Conservation (phyloP, 257 asterid genomes). For the Striga asiatica region DNA sequence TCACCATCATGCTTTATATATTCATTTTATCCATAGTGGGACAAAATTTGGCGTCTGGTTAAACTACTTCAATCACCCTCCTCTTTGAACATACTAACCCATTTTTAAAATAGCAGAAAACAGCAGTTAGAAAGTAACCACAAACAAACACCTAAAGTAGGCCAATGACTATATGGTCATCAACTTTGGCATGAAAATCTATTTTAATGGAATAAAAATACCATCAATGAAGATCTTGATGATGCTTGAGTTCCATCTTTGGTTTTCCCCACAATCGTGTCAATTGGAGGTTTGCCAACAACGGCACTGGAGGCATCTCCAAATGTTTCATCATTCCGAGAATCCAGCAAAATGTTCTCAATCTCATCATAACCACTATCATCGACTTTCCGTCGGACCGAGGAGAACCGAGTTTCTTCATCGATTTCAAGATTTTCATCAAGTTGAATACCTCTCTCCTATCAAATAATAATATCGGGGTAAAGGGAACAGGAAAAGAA, state of each 20-base stretch:
- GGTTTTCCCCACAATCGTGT: conserved; percentile 22
- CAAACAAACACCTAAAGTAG: neutral
- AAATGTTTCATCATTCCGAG: conserved; percentile 74
- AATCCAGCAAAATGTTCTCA: conserved; percentile 57
- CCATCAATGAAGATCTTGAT: conserved; percentile 41
- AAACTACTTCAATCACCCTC: neutral
- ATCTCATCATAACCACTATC: conserved; percentile 76
- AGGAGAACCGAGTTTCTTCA: conserved; percentile 83
- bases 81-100: neutral
- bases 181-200: conserved; percentile 8
- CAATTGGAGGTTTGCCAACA: conserved; percentile 29
- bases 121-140: neutral
- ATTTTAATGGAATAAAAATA: conserved; percentile 15
- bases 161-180: neutral
- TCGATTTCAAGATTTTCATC: conserved; percentile 62
- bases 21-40: neutral
- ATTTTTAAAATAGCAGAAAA: neutral
- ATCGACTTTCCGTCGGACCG: conserved; percentile 61
- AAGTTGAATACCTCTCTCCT: conserved; percentile 87
- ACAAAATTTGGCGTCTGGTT: neutral
- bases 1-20: neutral
- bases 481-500: neutral
- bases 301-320: conserved; percentile 45
- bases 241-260: conserved; percentile 28
- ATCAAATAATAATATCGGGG: conserved; percentile 18